Percentiles rank a stretch among this genome's conserved stretches.
These are phyloP conservation scores for Exserohilum rostratum DNA, from an alignment of 2,329 filamentous ascomycete species.

Conservation along the genomic window DNA sequence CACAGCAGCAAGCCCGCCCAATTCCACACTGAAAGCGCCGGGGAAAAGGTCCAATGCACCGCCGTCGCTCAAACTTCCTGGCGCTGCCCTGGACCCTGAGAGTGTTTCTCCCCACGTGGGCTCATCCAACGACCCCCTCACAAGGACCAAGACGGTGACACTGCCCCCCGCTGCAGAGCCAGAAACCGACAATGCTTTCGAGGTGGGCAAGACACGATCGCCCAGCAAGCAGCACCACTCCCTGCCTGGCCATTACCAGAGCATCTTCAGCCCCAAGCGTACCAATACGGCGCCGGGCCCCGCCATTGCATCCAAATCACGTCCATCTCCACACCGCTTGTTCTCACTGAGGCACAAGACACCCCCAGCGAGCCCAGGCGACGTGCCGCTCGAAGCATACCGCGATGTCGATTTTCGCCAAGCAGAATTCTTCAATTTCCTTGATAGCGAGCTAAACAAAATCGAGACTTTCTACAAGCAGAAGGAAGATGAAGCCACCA, in stretches of 20 bases:
- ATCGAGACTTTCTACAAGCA: conserved; percentile 87
- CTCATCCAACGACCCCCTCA: conserved; percentile 19
- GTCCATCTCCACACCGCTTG: conserved; percentile 49
- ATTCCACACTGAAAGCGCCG: conserved; percentile 15
- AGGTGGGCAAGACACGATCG: conserved; percentile 51
- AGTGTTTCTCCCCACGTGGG: conserved; percentile 22
- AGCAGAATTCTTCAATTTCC: conserved; percentile 83
- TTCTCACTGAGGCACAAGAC: conserved; percentile 52
- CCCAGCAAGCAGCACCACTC: conserved; percentile 37
- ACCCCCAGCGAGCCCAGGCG: conserved; percentile 47
- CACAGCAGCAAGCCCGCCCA: conserved; percentile 60
- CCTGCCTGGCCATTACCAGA: conserved; percentile 41
- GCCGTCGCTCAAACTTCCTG: conserved; percentile 65
- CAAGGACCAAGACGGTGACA: conserved; percentile 25
- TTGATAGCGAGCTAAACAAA: conserved; percentile 86
- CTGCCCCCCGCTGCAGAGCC: conserved; percentile 23
- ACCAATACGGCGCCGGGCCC: conserved; percentile 49
- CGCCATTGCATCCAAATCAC: conserved; percentile 30
- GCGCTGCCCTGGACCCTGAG: conserved; percentile 62
- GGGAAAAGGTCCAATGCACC: conserved; percentile 42
- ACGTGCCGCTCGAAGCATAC: conserved; percentile 61
- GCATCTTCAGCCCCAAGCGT: conserved; percentile 50
- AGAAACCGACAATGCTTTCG: conserved; percentile 49
- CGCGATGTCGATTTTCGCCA: conserved; percentile 74
- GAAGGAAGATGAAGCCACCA: conserved; percentile 84